phyloP scores from a whole-genome alignment of 371 early-diverging fungal genomes.

The Apophysomyces trapeziformis region DNA sequence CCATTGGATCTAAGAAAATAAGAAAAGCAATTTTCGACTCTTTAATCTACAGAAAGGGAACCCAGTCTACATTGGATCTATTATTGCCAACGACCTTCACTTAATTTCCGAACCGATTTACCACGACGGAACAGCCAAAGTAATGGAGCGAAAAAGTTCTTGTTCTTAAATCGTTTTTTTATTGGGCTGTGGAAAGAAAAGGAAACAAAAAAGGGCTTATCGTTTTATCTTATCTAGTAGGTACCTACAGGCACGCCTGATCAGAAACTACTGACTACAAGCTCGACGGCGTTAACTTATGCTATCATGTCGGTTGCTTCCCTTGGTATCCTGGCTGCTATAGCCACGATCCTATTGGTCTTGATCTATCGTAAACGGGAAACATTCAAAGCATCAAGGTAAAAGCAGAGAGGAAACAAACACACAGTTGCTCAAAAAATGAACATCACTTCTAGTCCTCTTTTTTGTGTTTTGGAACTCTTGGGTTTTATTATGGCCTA shows the following conservation, averaged over 20 bases:
- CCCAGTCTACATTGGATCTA: conserved; percentile 48
- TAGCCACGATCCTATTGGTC: conserved; percentile 43
- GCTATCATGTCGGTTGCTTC: conserved; percentile 45
- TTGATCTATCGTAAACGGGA: conserved; percentile 46
- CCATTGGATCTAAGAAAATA: conserved; percentile 17
- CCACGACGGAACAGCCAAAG: conserved; percentile 49
- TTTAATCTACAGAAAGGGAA: conserved; percentile 56
- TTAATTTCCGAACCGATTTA: conserved; percentile 55
- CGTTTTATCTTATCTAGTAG: conserved; percentile 23
- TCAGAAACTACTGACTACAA: conserved; percentile 36
- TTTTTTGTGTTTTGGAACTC: conserved; percentile 59
- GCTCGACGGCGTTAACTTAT: conserved; percentile 47
- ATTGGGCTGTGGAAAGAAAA: no score
- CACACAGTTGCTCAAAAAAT: not conserved
- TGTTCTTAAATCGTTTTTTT: no score
- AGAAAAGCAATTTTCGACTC: conserved; percentile 52
- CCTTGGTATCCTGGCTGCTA: conserved; percentile 41
- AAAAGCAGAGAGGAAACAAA: not conserved
- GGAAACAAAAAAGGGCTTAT: no score
- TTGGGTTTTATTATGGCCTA: conserved; percentile 49
- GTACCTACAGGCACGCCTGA: conserved; percentile 40
- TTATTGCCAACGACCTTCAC: conserved; percentile 52
- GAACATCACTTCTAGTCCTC: conserved; percentile 32
- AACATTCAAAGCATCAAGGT: conserved; percentile 62
- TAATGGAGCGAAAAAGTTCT: conserved; percentile 11